Conservation (phyloP, 768 basidiomycete genomes). For the Auriscalpium orientale region DNA sequence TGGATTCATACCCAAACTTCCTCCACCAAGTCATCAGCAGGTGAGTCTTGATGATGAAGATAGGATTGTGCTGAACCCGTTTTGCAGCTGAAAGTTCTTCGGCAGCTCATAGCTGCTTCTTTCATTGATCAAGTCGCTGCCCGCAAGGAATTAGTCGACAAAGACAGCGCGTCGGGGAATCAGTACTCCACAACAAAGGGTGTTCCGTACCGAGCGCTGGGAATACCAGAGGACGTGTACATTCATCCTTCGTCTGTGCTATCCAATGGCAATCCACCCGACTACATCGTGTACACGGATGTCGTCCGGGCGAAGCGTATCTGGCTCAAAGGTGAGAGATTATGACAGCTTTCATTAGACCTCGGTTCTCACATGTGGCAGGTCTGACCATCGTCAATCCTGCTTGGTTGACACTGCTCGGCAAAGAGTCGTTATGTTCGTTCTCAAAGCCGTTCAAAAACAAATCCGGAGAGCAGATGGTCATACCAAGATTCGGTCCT, state of each 20-base stretch:
- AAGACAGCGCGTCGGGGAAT: conserved; percentile 46
- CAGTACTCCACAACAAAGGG: conserved; percentile 72
- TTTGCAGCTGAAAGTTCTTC: conserved; percentile 74
- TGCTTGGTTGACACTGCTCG: conserved; percentile 78
- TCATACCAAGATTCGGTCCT: conserved; percentile 79
- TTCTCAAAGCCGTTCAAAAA: conserved; percentile 83
- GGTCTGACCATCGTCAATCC: conserved; percentile 83
- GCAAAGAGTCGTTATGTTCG: conserved; percentile 72
- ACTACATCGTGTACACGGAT: conserved; percentile 81
- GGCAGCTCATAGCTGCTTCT: conserved; percentile 79
- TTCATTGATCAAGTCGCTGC: conserved; percentile 96
- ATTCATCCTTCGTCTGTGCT: conserved; percentile 88
- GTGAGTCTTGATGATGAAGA: conserved; percentile 28
- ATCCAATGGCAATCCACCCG: conserved; percentile 63
- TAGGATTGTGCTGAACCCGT: background rate
- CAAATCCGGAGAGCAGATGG: conserved; percentile 57
- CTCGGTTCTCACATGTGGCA: conserved; percentile 20
- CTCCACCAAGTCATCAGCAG: conserved; percentile 75
- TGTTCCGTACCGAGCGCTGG: conserved; percentile 76
- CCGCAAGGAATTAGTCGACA: conserved; percentile 73
- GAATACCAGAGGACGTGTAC: conserved; percentile 80
- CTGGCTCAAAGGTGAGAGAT: conserved; percentile 68
- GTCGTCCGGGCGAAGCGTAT: conserved; percentile 65
- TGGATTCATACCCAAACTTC: conserved; percentile 55
- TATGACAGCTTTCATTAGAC: background rate